Evolutionary conservation across 2,329 filamentous ascomycete genomes (phyloP), one percentile per base, ranked within the genome.

Genomic region (Leptodontidium sp.): DNA sequence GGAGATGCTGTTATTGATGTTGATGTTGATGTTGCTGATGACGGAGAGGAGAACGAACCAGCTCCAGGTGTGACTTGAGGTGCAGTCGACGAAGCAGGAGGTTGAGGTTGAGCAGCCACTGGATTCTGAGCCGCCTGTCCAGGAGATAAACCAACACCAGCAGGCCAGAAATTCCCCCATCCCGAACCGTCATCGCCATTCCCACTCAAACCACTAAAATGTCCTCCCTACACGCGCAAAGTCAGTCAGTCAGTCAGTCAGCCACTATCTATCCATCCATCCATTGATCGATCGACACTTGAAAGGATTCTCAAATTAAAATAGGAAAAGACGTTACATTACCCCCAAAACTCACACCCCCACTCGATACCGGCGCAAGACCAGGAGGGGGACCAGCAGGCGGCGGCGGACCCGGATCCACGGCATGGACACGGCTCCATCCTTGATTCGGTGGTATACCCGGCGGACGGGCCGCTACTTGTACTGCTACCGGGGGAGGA

Each of bases 391-490:
- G 11, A 2, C 66, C 66, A 7, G 66, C 66, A 7, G 66, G 66
- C 24, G 66, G 66, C 35, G 40, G 35, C 4, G 66, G 61, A 5
- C 62, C 66, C 1, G 14, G 24, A 68, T 68, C 66, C 43, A 17
- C 45, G 12, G 49, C 68, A 65, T 69, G 61, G n/a, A 58, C 17
- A 11, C 47, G 35, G 49, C 64, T 70, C 17, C 26, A 65, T 38
- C 68, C 68, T 15, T 47, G 55, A 24, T 26, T 9, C 11, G 24
- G 35, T 35, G n/a, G 47, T 7, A 38, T 29, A 47, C 55, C 45
- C 38, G 21, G n/a, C 35, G 65, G 49, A 35, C 57, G 38, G 8
- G 11, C 35, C 2, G 35, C 35, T 40, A 40, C 35, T 12, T 40
- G 35, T 11, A 43, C n/a, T n/a, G n/a, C n/a, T n/a, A n/a, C n/a